Percentiles rank a stretch among this genome's conserved stretches.
Conservation (phyloP, 495 filamentous ascomycete genomes). For the Lineolata rhizophorae region DNA sequence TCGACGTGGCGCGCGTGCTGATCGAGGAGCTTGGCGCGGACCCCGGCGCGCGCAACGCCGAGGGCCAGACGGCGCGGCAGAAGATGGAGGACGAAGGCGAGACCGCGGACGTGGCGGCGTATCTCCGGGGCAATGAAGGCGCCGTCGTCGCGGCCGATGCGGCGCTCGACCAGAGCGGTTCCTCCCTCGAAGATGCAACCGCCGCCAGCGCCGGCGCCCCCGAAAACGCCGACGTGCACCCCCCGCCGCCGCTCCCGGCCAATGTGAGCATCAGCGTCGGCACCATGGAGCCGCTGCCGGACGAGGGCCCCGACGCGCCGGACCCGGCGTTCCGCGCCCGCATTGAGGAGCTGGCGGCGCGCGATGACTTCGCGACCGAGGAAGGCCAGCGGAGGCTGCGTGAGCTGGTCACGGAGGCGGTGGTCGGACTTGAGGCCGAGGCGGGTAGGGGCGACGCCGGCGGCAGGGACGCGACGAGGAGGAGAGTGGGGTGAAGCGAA, state of each 20-base stretch:
- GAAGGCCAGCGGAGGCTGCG: slow-evolving; percentile 20
- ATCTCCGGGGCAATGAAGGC: slow-evolving; percentile 3
- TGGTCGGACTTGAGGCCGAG: slow-evolving; percentile 13
- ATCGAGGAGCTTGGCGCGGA: slow-evolving; percentile 66
- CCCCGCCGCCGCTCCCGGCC: slow-evolving; percentile 17
- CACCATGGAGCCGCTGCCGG: slow-evolving; percentile 14
- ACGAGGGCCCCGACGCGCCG: slow-evolving; percentile 11
- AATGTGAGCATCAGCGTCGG: slow-evolving; percentile 17
- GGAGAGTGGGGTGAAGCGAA: slow-evolving; percentile 10
- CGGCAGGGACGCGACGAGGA: slow-evolving; percentile 6
- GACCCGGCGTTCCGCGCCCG: slow-evolving; percentile 22
- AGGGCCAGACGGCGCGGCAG: slow-evolving; percentile 21
- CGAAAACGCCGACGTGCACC: too few relatives aligned
- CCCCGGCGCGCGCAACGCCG: slow-evolving; percentile 12
- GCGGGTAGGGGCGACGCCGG: not conserved
- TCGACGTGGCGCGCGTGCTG: slow-evolving; percentile 50
- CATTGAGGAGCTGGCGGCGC: slow-evolving; percentile 22
- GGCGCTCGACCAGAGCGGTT: not conserved
- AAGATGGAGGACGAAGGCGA: slow-evolving; percentile 25
- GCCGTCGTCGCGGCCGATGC: not conserved
- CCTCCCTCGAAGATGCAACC: not conserved
- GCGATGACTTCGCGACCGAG: slow-evolving; percentile 21
- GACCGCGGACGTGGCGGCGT: slow-evolving; percentile 12
- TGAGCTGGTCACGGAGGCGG: slow-evolving; percentile 19
- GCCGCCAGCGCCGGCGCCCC: not conserved